phyloP scores from a whole-genome alignment of 768 basidiomycete species.

The Mycena leptocephala region DNA sequence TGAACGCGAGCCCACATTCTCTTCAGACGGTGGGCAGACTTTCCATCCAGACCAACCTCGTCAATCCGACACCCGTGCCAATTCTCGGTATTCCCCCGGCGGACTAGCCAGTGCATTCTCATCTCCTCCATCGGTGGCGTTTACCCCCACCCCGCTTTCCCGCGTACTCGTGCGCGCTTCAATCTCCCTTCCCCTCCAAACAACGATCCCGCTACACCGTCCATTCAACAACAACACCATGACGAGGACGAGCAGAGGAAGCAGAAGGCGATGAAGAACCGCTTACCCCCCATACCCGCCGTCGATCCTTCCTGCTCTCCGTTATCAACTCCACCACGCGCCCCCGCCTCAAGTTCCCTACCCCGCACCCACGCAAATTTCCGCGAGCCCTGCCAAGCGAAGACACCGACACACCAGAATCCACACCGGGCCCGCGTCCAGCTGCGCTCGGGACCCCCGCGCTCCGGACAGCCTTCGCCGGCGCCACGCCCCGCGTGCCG shows the following conservation, averaged over 20 bases:
- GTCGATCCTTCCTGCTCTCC: constrained; percentile 86
- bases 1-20: constrained; percentile 77
- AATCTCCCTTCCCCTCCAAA: constrained; percentile 62
- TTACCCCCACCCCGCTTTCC: constrained; percentile 83
- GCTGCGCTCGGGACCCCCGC: constrained; percentile 37
- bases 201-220: constrained; percentile 58
- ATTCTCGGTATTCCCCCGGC: constrained; percentile 49
- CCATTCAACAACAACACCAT: not conserved
- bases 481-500: constrained; percentile 71
- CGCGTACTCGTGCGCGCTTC: constrained; percentile 76
- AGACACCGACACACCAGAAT: constrained; percentile 48
- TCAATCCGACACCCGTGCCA: constrained; percentile 13
- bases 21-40: constrained; percentile 72
- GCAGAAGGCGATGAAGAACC: constrained; percentile 58
- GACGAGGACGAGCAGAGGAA: constrained; percentile 49
- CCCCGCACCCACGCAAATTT: constrained; percentile 70
- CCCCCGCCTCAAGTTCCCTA: constrained; percentile 76
- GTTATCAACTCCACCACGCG: constrained; percentile 89
- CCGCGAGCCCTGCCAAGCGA: constrained; percentile 50
- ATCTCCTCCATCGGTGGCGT: constrained; percentile 71
- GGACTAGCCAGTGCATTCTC: constrained; percentile 61
- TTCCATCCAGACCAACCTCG: constrained; percentile 49
- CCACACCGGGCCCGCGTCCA: constrained; percentile 48
- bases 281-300: constrained; percentile 80
- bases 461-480: constrained; percentile 71